Base-by-base conservation (phyloP, 164 flowering plant genomes). In the Sedum album region DNA sequence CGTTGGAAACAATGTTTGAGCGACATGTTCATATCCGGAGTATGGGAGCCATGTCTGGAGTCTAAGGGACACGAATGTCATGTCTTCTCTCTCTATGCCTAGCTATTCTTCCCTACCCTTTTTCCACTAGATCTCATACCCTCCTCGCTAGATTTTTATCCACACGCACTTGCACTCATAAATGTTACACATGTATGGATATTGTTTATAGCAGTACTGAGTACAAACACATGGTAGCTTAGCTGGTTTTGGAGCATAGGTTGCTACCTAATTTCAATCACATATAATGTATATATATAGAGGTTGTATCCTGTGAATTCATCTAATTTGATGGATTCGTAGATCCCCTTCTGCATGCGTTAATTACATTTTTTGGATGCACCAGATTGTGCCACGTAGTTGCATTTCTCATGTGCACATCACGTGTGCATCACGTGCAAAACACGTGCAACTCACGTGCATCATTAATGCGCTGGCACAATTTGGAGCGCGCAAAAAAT, bases 111-210 rank as follows among this genome's bases (percentile, higher is more conserved):
- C 60, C 31, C 31, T 26, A 30, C 21, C 30, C 30, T 10, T 23
- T 23, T 25, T 23, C 17, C 31, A 21, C 31, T 55, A 21, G 14
- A 21, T 55, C 17, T 55, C 57, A 51, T n/a, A 21, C 57, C 26
- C 5, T 51, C 2, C 62, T 57, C 62, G 5, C 31, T 23, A 26
- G 61, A 55, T 55, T 55, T n/a, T 55, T 55, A 55, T 55, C 61
- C 61, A 55, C 61, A 55, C 31, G 31, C 61, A 55, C 61, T 55
- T 55, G 61, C 61, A 55, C 57, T 57, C 31, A 57, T 57, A 28
- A 57, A 57, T 26, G 62, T 28, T 14, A 26, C 35, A 57, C 33
- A 28, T 28, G 33, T 23, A n/a, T 51, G 13, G 57, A 51, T 51
- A 51, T 44, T 14, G 20, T 11, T 44, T 13, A 44, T 18, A 44